Percentiles rank a stretch among this genome's conserved stretches.
Conservation (phyloP, 139 green algal genomes). For the Tetraselmis striata region DNA sequence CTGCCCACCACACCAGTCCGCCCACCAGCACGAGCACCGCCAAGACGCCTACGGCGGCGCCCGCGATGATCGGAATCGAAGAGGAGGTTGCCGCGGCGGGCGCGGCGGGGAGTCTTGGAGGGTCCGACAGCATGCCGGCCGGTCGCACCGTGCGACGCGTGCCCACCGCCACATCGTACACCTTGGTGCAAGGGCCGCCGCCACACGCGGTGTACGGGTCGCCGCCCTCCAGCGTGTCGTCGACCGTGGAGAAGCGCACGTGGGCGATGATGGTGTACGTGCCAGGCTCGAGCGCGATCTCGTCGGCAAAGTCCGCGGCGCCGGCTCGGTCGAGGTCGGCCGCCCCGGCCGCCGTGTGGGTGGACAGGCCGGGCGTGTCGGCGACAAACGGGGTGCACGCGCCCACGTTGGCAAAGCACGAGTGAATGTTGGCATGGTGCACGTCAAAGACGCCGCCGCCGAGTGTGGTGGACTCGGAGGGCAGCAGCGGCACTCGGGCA, state of each 20-base stretch:
- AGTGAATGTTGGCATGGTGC: neutral
- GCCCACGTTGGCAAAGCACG: neutral
- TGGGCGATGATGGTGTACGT: neutral
- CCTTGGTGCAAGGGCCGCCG: neutral
- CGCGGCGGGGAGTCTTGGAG: too few species aligned
- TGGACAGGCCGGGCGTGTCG: neutral
- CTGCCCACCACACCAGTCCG: too few species aligned
- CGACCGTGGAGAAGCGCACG: neutral
- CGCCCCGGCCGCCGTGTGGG: neutral
- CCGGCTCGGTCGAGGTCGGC: neutral
- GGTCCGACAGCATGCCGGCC: too few species aligned
- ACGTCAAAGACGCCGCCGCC: neutral
- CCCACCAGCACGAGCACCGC: too few species aligned
- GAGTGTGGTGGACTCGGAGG: neutral
- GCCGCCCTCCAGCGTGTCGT: too few species aligned
- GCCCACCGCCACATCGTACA: neutral
- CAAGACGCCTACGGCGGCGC: too few species aligned
- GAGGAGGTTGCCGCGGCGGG: too few species aligned
- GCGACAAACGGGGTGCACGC: neutral
- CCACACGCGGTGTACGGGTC: too few species aligned
- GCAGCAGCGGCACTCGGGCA: neutral
- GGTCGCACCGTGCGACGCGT: neutral
- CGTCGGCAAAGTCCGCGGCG: neutral
- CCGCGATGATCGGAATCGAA: neutral
- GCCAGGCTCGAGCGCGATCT: neutral